These are phyloP conservation scores for Morella rubra DNA, from an alignment of 306 rosid genomes.

Conservation along the genomic window DNA sequence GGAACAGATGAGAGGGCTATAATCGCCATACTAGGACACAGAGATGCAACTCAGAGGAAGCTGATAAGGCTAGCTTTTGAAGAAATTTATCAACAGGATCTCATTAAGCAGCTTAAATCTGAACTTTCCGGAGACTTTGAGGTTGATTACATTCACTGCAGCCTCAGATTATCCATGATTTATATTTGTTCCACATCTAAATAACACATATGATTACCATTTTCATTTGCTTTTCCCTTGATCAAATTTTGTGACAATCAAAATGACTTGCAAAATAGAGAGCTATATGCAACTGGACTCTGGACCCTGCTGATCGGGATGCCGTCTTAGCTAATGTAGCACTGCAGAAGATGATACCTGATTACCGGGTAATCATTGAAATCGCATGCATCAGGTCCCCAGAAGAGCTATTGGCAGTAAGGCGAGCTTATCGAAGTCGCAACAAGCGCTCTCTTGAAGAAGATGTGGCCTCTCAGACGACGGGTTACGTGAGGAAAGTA, in stretches of 20 bases:
- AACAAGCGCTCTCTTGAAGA: slow-evolving; percentile 55
- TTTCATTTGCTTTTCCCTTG: not conserved
- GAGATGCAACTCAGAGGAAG: slow-evolving; percentile 51
- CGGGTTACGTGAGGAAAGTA: slow-evolving; percentile 43
- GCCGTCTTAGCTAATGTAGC: slow-evolving; percentile 37
- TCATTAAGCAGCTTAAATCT: slow-evolving; percentile 48
- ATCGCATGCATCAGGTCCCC: slow-evolving; percentile 44
- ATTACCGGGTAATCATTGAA: slow-evolving; percentile 44
- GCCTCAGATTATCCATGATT: not conserved
- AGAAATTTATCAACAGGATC: slow-evolving; percentile 49
- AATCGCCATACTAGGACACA: slow-evolving; percentile 44
- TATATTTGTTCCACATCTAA: not conserved
- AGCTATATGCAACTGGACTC: slow-evolving; percentile 46
- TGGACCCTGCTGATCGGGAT: slow-evolving; percentile 58
- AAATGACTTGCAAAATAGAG: slow-evolving; percentile 29
- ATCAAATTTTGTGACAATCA: not conserved
- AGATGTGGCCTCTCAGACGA: slow-evolving; percentile 47
- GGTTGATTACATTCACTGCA: slow-evolving; percentile 22
- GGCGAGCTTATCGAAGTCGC: slow-evolving; percentile 37
- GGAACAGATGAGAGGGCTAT: slow-evolving; percentile 50
- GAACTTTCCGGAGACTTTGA: slow-evolving; percentile 55
- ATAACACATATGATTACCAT: not conserved
- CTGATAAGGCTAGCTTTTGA: slow-evolving; percentile 47
- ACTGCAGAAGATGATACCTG: slow-evolving; percentile 26
- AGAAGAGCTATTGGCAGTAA: slow-evolving; percentile 47